phyloP scores from a whole-genome alignment of 2,329 filamentous ascomycete species.

The Fusarium sp. region DNA sequence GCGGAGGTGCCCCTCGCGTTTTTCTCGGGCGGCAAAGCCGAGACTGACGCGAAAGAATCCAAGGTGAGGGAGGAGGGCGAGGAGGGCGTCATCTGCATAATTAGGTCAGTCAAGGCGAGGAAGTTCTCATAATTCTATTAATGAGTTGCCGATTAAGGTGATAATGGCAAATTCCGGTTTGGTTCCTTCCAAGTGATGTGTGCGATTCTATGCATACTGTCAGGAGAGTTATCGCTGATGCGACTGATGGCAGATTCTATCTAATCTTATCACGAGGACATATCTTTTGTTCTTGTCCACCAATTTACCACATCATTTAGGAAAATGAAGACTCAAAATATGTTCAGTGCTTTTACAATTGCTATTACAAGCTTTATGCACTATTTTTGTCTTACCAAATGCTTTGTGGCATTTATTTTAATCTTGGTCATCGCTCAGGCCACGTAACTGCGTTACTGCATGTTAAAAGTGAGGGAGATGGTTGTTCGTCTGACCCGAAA shows the following conservation, averaged over 20 bases:
- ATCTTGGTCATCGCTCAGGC: background rate
- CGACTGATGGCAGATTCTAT: background rate
- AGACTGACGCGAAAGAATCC: conserved; percentile 27
- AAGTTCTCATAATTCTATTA: background rate
- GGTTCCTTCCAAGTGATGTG: background rate
- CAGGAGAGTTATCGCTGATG: background rate
- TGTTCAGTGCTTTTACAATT: background rate
- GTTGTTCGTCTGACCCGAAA: background rate
- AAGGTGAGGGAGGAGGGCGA: conserved; percentile 1
- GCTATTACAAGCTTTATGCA: too few relatives aligned
- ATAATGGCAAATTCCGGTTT: background rate
- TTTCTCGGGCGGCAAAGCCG: conserved; percentile 45
- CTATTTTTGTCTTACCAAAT: rapidly evolving
- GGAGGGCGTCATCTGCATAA: conserved; percentile 14
- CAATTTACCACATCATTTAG: background rate
- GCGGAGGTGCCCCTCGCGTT: conserved; percentile 34
- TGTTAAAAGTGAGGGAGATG: background rate
- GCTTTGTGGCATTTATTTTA: background rate
- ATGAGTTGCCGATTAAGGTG: background rate
- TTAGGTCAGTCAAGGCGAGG: background rate
- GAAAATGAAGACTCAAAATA: rapidly evolving
- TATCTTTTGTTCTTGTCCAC: background rate
- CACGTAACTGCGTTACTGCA: background rate
- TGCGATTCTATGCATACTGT: background rate
- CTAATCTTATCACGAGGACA: background rate